Evolutionary conservation across 352 stramenopile species (phyloP).

Genomic region (Pythium sp.): DNA sequence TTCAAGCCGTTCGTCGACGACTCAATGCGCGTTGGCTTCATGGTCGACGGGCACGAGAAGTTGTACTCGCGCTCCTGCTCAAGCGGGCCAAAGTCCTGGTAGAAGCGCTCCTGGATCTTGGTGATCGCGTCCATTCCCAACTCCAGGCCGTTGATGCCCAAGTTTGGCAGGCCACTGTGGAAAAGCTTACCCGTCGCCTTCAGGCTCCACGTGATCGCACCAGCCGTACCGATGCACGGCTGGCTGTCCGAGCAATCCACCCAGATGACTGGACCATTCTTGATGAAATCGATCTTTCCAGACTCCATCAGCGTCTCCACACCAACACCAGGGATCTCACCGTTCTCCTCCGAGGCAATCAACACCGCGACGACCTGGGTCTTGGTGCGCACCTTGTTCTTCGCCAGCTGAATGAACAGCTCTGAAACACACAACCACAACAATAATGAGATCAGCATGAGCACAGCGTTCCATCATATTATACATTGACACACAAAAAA

Average conservation of each 20-base stretch:
- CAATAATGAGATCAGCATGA: neutral
- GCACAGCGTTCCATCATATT: neutral
- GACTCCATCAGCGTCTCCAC: conserved; percentile 88
- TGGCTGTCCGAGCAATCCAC: conserved; percentile 91
- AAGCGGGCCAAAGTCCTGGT: conserved; percentile 83
- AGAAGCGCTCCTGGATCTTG: conserved; percentile 89
- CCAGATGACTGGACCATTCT: conserved; percentile 92
- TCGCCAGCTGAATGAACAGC: conserved; percentile 72
- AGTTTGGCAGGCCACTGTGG: conserved; percentile 87
- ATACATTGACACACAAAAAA: neutral
- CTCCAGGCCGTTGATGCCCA: conserved; percentile 90
- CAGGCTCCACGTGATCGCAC: conserved; percentile 85
- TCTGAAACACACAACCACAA: conserved; percentile 19
- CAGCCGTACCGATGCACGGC: conserved; percentile 90
- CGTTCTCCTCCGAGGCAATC: conserved; percentile 89
- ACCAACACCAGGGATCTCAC: conserved; percentile 80
- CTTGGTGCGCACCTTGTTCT: conserved; percentile 67
- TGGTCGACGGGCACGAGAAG: conserved; percentile 85
- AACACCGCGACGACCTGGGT: conserved; percentile 86
- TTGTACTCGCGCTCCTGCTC: conserved; percentile 88
- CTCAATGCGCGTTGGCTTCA: conserved; percentile 87
- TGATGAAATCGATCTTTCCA: conserved; percentile 90
- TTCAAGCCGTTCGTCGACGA: conserved; percentile 78
- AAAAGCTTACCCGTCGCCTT: conserved; percentile 92
- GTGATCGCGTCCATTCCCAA: conserved; percentile 82